A percentile compares a stretch with the other conserved stretches of the same genome.
These are phyloP conservation scores for Penicillium olsonii DNA, from an alignment of 2,329 filamentous ascomycete genomes.

Conservation along the genomic window DNA sequence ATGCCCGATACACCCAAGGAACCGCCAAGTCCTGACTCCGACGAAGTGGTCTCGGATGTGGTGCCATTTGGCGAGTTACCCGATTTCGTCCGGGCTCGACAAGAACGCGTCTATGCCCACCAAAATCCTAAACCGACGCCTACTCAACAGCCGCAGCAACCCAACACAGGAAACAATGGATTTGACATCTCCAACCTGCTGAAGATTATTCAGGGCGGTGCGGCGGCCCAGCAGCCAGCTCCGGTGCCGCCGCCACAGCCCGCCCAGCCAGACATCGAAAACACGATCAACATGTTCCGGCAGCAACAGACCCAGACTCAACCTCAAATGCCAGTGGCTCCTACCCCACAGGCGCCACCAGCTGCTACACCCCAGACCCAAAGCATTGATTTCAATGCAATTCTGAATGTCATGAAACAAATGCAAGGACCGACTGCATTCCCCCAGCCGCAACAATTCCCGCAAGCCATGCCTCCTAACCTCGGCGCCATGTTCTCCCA, in stretches of 20 bases:
- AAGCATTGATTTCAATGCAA: constrained; percentile 40
- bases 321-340: background rate
- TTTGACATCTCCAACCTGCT: constrained; percentile 46
- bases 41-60: constrained; percentile 38
- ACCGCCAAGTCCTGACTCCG: constrained; percentile 40
- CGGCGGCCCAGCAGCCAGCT: constrained; percentile 33
- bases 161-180: constrained; percentile 20
- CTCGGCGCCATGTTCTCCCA: constrained; percentile 39
- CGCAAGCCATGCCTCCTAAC: constrained; percentile 34
- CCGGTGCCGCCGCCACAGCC: constrained; percentile 27
- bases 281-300: constrained; percentile 12
- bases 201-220: constrained; percentile 39
- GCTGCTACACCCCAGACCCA: constrained; percentile 26
- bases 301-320: constrained; percentile 13
- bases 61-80: constrained; percentile 46
- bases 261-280: constrained; percentile 26
- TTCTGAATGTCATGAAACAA: constrained; percentile 44
- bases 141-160: constrained; percentile 23
- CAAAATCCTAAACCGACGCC: constrained; percentile 34
- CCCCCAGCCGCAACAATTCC: constrained; percentile 28
- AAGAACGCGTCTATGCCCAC: constrained; percentile 44
- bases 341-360: constrained; percentile 26
- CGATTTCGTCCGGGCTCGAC: constrained; percentile 43
- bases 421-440: constrained; percentile 33
- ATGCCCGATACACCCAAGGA: constrained; percentile 51